Conservation (phyloP, 1,139 yeast species). For the Suhomyces yuchorum region DNA sequence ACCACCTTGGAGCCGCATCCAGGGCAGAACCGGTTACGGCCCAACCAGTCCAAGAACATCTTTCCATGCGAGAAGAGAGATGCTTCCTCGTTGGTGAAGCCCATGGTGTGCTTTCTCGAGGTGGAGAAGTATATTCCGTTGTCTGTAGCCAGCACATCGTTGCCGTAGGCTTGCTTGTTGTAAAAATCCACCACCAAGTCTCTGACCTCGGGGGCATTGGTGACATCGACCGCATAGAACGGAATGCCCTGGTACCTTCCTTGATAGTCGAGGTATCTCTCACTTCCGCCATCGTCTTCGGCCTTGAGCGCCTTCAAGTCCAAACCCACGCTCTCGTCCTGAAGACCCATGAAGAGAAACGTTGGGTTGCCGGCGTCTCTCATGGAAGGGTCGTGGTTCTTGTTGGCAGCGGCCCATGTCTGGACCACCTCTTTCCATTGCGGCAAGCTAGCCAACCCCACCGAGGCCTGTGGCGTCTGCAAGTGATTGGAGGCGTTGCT, state of each 20-base stretch:
- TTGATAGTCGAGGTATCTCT: constrained; percentile 43
- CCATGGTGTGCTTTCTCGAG: constrained; percentile 40
- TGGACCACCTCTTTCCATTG: constrained; percentile 29
- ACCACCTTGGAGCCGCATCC: constrained; percentile 79
- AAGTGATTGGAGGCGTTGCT: constrained; percentile 39
- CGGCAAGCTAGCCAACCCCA: constrained; percentile 23
- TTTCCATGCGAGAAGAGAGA: constrained; percentile 78
- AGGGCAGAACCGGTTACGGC: constrained; percentile 76
- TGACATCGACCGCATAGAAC: constrained; percentile 73
- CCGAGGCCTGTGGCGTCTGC: constrained; percentile 7
- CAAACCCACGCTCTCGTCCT: constrained; percentile 53
- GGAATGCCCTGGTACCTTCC: constrained; percentile 70
- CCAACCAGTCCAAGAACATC: constrained; percentile 85
- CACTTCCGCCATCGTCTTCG: constrained; percentile 27
- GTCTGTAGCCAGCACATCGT: constrained; percentile 15
- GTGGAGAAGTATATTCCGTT: constrained; percentile 32
- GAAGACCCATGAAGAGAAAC: constrained; percentile 68
- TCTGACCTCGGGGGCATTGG: constrained; percentile 32
- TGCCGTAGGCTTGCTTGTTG: constrained; percentile 6
- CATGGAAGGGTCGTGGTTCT: constrained; percentile 33
- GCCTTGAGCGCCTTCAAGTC: constrained; percentile 34
- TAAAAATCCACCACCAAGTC: constrained; percentile 23
- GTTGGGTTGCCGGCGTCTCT: constrained; percentile 41
- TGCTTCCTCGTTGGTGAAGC: constrained; percentile 51
- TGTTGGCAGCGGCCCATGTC: constrained; percentile 37